These are phyloP conservation scores for Cladosporium sp. DNA, from an alignment of 2,329 filamentous ascomycete genomes.

Conservation along the genomic window DNA sequence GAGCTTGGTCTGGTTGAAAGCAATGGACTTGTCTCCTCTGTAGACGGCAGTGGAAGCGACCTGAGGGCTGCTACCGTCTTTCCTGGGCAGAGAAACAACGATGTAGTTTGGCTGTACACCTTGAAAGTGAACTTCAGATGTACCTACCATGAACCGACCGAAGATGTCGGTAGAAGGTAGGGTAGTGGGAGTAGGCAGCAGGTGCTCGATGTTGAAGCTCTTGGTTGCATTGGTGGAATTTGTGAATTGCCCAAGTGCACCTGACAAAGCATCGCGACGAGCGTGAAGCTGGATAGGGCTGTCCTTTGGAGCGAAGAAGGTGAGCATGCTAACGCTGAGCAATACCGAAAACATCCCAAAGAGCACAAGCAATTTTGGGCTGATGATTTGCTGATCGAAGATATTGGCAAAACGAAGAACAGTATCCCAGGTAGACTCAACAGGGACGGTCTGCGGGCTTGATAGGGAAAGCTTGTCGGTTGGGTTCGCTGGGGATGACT, in stretches of 20 bases:
- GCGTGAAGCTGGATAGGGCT: not conserved
- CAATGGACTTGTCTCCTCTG: slow-evolving; percentile 13
- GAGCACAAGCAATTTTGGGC: not conserved
- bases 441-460: not conserved
- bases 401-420: not conserved
- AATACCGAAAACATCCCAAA: not conserved
- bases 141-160: slow-evolving; percentile 15
- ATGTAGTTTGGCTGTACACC: slow-evolving; percentile 27
- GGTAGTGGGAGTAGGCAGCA: slow-evolving; percentile 26
- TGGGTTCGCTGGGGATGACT: not conserved
- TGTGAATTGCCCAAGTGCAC: slow-evolving; percentile 23
- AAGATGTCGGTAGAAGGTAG: slow-evolving; percentile 15
- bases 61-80: not conserved
- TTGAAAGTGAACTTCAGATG: slow-evolving; percentile 21
- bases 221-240: slow-evolving; percentile 23
- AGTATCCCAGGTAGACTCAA: not conserved
- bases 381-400: not conserved
- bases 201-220: slow-evolving; percentile 29
- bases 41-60: not conserved
- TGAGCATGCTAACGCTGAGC: not conserved
- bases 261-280: slow-evolving; percentile 7
- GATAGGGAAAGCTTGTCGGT: not conserved
- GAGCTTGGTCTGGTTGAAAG: slow-evolving; percentile 29
- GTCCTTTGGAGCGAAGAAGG: not conserved
- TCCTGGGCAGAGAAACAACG: slow-evolving; percentile 29